phyloP scores from a whole-genome alignment of 2,329 filamentous ascomycete species.

The Aureobasidium pullulans region DNA sequence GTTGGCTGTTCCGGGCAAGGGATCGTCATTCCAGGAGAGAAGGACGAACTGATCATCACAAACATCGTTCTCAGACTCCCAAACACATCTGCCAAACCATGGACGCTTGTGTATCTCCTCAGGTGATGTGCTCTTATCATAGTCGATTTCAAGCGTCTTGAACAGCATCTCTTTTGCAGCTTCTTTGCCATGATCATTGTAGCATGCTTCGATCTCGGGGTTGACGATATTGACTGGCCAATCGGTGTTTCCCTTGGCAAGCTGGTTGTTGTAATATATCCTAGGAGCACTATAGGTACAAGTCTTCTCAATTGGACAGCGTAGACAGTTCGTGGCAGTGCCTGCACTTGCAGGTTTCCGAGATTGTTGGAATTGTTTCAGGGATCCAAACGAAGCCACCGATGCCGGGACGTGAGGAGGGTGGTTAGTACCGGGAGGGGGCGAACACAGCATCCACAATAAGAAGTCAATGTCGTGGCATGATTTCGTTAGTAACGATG shows the following conservation, averaged over 20 bases:
- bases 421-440: constrained; percentile 36
- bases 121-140: constrained; percentile 43
- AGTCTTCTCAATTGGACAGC: constrained; percentile 63
- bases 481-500: constrained; percentile 83
- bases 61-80: constrained; percentile 86
- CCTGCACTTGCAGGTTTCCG: constrained; percentile 72
- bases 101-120: constrained; percentile 43
- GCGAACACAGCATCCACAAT: constrained; percentile 81
- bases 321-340: constrained; percentile 75
- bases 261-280: constrained; percentile 66
- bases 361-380: constrained; percentile 69
- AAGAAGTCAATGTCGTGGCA: constrained; percentile 94
- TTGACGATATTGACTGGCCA: constrained; percentile 91
- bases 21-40: constrained; percentile 75
- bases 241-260: constrained; percentile 57
- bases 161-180: constrained; percentile 47
- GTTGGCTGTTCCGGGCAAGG: constrained; percentile 23
- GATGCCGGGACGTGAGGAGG: constrained; percentile 65
- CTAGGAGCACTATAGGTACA: constrained; percentile 83
- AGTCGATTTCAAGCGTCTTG: constrained; percentile 46
- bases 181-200: constrained; percentile 36
- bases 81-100: constrained; percentile 94
- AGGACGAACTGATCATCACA: constrained; percentile 89
- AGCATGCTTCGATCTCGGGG: constrained; percentile 80
- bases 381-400: constrained; percentile 66